Base-by-base conservation (phyloP, 805 yeast genomes). In the Cyberlindnera maritima region DNA sequence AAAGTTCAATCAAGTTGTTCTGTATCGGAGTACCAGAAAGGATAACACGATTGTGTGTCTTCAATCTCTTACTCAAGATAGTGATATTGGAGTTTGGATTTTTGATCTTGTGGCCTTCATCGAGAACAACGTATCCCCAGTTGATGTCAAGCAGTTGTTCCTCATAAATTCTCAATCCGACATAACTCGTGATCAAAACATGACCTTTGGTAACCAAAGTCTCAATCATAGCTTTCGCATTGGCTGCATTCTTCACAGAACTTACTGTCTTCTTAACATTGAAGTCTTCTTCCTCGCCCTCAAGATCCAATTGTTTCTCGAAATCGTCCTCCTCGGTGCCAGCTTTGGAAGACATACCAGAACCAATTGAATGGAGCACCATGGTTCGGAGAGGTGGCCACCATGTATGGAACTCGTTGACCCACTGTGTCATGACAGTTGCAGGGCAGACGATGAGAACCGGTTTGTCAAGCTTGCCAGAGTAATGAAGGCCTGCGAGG, bases 11-110 rank as follows among this genome's bases (percentile, higher is more conserved):
- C 48, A 94, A 69, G 57, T 94, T 94, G 65, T 94, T 94, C 62
- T 94, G 99, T 44, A 94, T 90, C 0, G 99, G 99, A 0, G 99
- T 94, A 2, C 99, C 99, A 0, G 97, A 88, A 18, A 94, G 66
- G 51, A 94, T 92, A 3, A 94, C 73, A 53, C 99, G 71, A 63
- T 94, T 83, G n/a, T 82, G 80, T 0, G 98, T 89, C 57, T 80
- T 82, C 39, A 94, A 64, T 55, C 85, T 89, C 62, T 94, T 94
- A 65, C 96, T 87, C 0, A 86, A 75, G 31, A 94, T 68, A 0
- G 97, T 85, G 6, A 94, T 85, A 44, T 83, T 95, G 46, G 94
- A 81, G 60, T 94, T 90, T 0, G 99, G 98, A 61, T 94, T 94
- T 57, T 98, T 74, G 46, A 94, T 94, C 66, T 92, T 94, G 65